These are phyloP conservation scores for Echites panduratus DNA, from an alignment of 257 asterid genomes.

Conservation along the genomic window DNA sequence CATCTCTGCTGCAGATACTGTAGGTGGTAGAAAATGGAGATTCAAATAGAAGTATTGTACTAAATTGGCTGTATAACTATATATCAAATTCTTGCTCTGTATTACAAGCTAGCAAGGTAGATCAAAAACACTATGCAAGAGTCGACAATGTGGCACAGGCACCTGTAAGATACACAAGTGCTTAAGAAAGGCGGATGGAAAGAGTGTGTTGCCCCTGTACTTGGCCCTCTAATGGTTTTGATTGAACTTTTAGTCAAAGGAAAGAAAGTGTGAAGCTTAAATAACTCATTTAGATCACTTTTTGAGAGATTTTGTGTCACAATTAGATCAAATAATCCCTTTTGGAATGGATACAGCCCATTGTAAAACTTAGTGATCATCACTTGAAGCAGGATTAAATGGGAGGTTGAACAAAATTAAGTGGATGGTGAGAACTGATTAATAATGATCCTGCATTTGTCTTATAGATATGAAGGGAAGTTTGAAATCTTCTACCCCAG, in stretches of 20 bases:
- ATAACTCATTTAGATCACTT: no score
- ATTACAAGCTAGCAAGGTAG: background rate
- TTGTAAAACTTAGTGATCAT: no score
- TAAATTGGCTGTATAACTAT: background rate
- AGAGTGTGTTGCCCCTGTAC: background rate
- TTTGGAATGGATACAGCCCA: no score
- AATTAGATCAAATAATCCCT: no score
- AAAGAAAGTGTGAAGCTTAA: no score
- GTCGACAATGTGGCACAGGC: background rate
- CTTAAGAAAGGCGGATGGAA: background rate
- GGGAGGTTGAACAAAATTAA: no score
- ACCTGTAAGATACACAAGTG: background rate
- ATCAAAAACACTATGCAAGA: background rate
- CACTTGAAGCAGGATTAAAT: no score
- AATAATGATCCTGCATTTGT: background rate
- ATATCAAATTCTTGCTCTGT: background rate
- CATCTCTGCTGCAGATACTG: background rate
- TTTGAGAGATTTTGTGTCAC: no score
- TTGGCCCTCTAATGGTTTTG: no score
- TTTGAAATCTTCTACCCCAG: background rate
- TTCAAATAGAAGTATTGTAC: background rate
- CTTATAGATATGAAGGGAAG: background rate
- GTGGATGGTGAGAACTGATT: no score
- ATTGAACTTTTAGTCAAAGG: no score
- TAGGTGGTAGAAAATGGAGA: background rate